phyloP scores from a whole-genome alignment of 2,329 filamentous ascomycete species.

The Sporothrix sp. region DNA sequence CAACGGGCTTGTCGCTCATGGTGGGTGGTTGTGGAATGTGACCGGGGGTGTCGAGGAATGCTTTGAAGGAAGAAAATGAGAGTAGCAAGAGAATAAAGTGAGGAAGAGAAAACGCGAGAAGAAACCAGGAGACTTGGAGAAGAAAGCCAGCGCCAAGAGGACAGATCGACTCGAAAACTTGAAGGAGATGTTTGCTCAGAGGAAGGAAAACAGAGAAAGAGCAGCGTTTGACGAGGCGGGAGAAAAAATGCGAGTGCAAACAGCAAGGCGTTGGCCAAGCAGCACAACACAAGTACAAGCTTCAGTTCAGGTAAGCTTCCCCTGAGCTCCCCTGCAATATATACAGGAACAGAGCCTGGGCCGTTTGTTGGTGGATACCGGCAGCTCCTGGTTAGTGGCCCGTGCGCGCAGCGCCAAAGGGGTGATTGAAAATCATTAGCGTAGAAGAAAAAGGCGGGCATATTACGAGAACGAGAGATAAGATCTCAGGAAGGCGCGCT shows the following conservation, averaged over 20 bases:
- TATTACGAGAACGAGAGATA: neutral
- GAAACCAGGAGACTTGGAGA: neutral
- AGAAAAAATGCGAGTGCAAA: neutral
- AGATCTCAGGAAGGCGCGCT: conserved; percentile 3
- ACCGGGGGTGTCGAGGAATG: neutral
- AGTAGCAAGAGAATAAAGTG: neutral
- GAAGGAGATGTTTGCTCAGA: neutral
- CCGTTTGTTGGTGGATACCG: neutral
- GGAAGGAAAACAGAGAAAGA: neutral
- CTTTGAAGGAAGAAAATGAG: neutral
- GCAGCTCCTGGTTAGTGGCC: neutral
- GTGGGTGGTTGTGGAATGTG: neutral
- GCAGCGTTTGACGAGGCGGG: neutral
- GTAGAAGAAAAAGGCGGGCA: neutral
- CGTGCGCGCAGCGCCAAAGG: neutral
- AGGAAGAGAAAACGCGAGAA: neutral
- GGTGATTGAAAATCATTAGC: conserved; percentile 9
- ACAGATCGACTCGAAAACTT: neutral
- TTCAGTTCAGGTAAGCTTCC: conserved; percentile 6
- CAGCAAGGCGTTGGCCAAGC: conserved; percentile 7
- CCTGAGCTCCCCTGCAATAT: neutral
- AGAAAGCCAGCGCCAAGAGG: conserved; percentile 1
- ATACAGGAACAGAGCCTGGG: conserved; percentile 1
- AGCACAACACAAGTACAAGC: neutral
- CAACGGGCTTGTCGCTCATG: conserved; percentile 17